Percentiles rank a stretch among this genome's conserved stretches.
Conservation (phyloP, 1,284 basidiomycete species). For the Naganishia liquefaciens region DNA sequence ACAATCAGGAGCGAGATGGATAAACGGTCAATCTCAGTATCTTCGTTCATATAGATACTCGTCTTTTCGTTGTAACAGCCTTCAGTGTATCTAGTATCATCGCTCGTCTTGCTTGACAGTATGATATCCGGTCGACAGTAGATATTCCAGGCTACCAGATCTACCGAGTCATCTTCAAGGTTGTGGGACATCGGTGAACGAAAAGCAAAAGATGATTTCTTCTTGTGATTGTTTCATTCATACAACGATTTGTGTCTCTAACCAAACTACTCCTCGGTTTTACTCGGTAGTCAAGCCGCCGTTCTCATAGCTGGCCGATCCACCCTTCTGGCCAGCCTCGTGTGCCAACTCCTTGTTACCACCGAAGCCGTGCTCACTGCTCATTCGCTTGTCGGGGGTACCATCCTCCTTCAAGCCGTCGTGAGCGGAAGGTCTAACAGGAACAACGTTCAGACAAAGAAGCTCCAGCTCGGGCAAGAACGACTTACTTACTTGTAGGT, state of each 20-base stretch:
- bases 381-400: slow-evolving; percentile 42
- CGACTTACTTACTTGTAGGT: slow-evolving; percentile 41
- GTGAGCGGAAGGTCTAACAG: slow-evolving; percentile 41
- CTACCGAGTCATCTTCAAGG: too few relatives aligned
- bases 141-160: too few relatives aligned
- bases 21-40: too few relatives aligned
- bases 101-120: too few relatives aligned
- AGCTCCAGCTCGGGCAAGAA: neutral
- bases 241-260: slow-evolving; percentile 2
- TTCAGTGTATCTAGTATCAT: too few relatives aligned
- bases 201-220: too few relatives aligned
- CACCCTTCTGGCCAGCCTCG: slow-evolving; percentile 46
- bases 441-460: neutral
- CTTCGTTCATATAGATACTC: too few relatives aligned
- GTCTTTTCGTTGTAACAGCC: slow-evolving; percentile 3
- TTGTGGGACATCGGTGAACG: too few relatives aligned
- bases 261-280: neutral
- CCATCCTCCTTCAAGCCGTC: slow-evolving; percentile 47
- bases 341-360: slow-evolving; percentile 41
- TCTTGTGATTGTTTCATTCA: neutral
- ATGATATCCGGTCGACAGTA: too few relatives aligned
- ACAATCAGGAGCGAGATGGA: slow-evolving; percentile 23
- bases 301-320: slow-evolving; percentile 46
- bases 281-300: slow-evolving; percentile 40
- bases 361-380: slow-evolving; percentile 37